Conservation (phyloP, 1,284 basidiomycete genomes). For the Psilocybe mexicana region DNA sequence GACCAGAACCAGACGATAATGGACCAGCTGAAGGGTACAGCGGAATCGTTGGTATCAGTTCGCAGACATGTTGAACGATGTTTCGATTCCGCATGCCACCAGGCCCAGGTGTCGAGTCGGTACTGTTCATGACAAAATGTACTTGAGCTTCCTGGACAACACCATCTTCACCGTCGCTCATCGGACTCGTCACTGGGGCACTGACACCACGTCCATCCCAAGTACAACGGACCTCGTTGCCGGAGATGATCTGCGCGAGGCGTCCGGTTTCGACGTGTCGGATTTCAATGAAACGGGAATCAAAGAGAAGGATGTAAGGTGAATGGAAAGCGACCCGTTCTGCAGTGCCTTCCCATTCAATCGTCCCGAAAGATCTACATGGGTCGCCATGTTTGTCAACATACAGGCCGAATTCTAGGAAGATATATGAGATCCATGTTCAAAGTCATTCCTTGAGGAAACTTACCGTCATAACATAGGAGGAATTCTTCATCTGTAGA, state of each 20-base stretch:
- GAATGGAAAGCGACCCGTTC: constrained; percentile 87
- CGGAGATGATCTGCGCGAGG: constrained; percentile 88
- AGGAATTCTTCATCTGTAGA: constrained; percentile 87
- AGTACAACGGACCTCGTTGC: constrained; percentile 82
- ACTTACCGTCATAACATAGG: constrained; percentile 85
- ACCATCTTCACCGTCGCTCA: constrained; percentile 36
- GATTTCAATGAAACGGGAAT: constrained; percentile 91
- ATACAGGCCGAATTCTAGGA: constrained; percentile 86
- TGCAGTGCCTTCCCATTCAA: constrained; percentile 95
- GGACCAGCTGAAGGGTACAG: constrained; percentile 31
- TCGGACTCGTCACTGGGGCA: constrained; percentile 58
- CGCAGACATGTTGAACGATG: constrained; percentile 74
- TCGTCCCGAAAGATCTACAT: constrained; percentile 68
- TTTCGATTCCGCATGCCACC: constrained; percentile 42
- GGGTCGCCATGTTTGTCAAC: constrained; percentile 88
- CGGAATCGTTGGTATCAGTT: constrained; percentile 80
- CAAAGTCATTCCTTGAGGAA: neutral
- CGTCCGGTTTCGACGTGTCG: constrained; percentile 87
- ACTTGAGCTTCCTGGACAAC: constrained; percentile 69
- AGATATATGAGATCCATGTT: constrained; percentile 27
- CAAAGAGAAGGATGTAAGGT: constrained; percentile 90
- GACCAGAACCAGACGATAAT: constrained; percentile 5
- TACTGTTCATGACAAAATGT: constrained; percentile 72
- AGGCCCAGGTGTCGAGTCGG: constrained; percentile 41
- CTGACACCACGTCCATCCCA: constrained; percentile 80